phyloP scores from a whole-genome alignment of 2,329 filamentous ascomycete genomes.

The Calonectria hawksworthii region DNA sequence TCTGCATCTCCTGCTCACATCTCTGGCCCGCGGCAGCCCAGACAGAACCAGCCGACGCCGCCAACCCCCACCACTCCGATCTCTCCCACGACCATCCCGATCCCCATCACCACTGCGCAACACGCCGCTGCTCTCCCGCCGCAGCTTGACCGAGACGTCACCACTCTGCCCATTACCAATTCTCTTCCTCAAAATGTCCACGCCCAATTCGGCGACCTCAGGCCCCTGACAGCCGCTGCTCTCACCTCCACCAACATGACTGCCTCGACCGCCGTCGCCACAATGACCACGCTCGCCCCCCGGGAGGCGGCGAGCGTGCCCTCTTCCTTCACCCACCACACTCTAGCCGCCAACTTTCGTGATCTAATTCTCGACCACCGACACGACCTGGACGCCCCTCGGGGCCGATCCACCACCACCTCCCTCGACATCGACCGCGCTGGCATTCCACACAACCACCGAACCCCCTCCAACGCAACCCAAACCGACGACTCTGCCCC shows the following conservation, averaged over 20 bases:
- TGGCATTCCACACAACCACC: slow-evolving; percentile 38
- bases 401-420: slow-evolving; percentile 48
- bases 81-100: slow-evolving; percentile 18
- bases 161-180: slow-evolving; percentile 26
- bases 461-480: slow-evolving; percentile 44
- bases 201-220: slow-evolving; percentile 51
- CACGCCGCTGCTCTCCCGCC: slow-evolving; percentile 20
- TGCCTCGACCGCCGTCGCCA: slow-evolving; percentile 50
- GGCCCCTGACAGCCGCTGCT: slow-evolving; percentile 54
- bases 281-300: slow-evolving; percentile 45
- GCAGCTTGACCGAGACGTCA: slow-evolving; percentile 40
- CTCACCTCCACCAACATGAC: slow-evolving; percentile 48
- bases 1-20: slow-evolving; percentile 23
- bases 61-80: slow-evolving; percentile 26
- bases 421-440: slow-evolving; percentile 53
- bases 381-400: slow-evolving; percentile 48
- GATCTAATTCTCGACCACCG: slow-evolving; percentile 54
- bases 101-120: slow-evolving; percentile 11
- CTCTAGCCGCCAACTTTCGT: slow-evolving; percentile 50
- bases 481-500: slow-evolving; percentile 46
- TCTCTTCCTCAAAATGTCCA: slow-evolving; percentile 51
- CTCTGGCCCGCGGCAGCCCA: slow-evolving; percentile 28
- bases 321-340: slow-evolving; percentile 50
- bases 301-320: slow-evolving; percentile 50
- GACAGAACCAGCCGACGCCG: slow-evolving; percentile 49